These are phyloP conservation scores for Saraca asoca DNA, from an alignment of 331 rosid genomes.

Conservation along the genomic window DNA sequence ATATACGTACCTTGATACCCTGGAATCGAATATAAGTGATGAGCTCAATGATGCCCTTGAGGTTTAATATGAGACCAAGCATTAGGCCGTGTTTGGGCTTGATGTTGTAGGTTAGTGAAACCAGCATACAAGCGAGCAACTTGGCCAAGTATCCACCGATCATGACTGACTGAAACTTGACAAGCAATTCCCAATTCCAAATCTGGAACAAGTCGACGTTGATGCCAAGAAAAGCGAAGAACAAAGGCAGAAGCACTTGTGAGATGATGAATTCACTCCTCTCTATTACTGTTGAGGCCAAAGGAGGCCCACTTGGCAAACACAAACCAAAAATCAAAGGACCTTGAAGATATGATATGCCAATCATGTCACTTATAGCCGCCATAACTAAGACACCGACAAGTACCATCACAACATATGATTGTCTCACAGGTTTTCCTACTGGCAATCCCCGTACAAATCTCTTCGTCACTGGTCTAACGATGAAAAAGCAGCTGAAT, in stretches of 20 bases:
- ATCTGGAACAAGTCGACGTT: not conserved
- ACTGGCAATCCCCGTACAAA: slow-evolving; percentile 38
- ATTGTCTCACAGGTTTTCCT: slow-evolving; percentile 46
- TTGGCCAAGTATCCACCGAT: not conserved
- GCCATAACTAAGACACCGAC: slow-evolving; percentile 33
- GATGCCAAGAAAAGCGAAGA: not conserved
- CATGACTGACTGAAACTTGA: not conserved
- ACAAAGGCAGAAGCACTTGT: not conserved
- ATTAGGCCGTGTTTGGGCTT: not conserved
- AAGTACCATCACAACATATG: slow-evolving; percentile 12
- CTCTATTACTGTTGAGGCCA: not conserved
- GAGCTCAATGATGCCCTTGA: slow-evolving; percentile 5
- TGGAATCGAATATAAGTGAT: not conserved
- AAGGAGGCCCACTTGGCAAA: slow-evolving; percentile 5
- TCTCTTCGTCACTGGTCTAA: slow-evolving; percentile 36
- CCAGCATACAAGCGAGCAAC: not conserved
- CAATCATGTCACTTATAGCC: slow-evolving; percentile 1
- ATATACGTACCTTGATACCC: not conserved
- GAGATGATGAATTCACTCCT: not conserved
- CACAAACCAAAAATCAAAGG: slow-evolving; percentile 15
- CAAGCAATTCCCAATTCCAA: not conserved
- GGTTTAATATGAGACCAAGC: not conserved
- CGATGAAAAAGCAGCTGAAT: not conserved
- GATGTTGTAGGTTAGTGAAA: not conserved
- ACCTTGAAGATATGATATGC: not conserved